Percentiles rank a stretch among this genome's conserved stretches.
phyloP scores from a whole-genome alignment of 1,284 basidiomycete species.

The Meira miltonrushii region DNA sequence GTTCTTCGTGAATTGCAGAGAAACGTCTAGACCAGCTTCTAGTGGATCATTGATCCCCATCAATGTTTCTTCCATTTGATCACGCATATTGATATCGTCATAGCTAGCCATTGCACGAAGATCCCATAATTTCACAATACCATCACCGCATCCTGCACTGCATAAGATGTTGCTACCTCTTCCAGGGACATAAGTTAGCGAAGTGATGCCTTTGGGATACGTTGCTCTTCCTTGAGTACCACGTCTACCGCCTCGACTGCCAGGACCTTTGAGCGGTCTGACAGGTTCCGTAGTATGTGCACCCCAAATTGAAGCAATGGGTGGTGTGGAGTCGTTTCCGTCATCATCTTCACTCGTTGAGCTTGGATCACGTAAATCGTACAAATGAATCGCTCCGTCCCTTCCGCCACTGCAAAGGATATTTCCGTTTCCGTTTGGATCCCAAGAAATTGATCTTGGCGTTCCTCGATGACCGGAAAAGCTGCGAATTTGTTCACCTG shows the following conservation, averaged over 20 bases:
- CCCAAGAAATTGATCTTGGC: constrained; percentile 41
- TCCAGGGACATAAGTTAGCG: constrained; percentile 31
- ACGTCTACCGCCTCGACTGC: constrained; percentile 1
- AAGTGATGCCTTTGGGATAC: constrained; percentile 32
- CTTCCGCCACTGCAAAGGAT: constrained; percentile 42
- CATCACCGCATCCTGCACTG: constrained; percentile 39
- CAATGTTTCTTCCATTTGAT: not conserved
- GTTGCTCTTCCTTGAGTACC: not conserved
- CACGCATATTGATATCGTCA: not conserved
- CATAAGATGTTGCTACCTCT: constrained; percentile 31
- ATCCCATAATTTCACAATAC: constrained; percentile 47
- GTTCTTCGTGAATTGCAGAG: not conserved
- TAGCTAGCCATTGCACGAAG: constrained; percentile 19
- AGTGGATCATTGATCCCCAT: not conserved
- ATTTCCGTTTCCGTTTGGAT: constrained; percentile 31
- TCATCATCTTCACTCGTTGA: not conserved
- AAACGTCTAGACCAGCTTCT: constrained; percentile 3
- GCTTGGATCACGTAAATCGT: constrained; percentile 26
- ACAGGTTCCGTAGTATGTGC: constrained; percentile 25
- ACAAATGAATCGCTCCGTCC: constrained; percentile 45
- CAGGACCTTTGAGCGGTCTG: constrained; percentile 8
- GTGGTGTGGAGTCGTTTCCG: not conserved
- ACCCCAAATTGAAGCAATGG: constrained; percentile 28
- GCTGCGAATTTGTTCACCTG: constrained; percentile 11
- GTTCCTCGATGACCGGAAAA: constrained; percentile 24